phyloP scores from a whole-genome alignment of 768 basidiomycete species.

The Rhodotorula kratochvilovae region DNA sequence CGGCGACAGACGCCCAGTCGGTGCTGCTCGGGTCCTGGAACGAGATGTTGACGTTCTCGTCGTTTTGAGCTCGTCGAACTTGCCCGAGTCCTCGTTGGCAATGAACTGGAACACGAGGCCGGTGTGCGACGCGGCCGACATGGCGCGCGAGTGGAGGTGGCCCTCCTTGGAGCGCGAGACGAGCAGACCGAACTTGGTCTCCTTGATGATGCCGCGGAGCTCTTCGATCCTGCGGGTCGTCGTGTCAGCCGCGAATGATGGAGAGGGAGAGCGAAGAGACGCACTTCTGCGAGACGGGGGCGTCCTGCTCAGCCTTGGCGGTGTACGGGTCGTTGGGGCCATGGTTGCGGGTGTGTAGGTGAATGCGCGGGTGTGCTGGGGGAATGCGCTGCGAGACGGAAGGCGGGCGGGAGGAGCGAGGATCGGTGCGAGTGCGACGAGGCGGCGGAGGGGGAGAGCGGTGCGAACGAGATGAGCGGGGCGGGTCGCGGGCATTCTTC shows the following conservation, averaged over 20 bases:
- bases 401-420: no score
- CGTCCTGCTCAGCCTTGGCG: conserved; percentile 26
- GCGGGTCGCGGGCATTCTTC: background rate
- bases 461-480: background rate
- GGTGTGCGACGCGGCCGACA: conserved; percentile 39
- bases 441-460: background rate
- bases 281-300: conserved; percentile 27
- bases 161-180: conserved; percentile 33
- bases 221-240: conserved; percentile 3
- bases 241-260: background rate
- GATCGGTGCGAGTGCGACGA: background rate
- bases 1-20: conserved; percentile 42
- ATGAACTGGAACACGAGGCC: conserved; percentile 43
- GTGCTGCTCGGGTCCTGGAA: conserved; percentile 32
- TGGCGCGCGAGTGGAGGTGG: conserved; percentile 40
- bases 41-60: conserved; percentile 40
- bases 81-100: conserved; percentile 41
- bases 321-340: conserved; percentile 36
- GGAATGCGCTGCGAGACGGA: background rate
- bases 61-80: conserved; percentile 41
- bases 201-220: conserved; percentile 31
- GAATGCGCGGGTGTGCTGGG: background rate
- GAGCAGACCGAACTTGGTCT: conserved; percentile 40
- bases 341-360: background rate
- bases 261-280: background rate